Base-by-base conservation (phyloP, 1,139 yeast species). In the Hanseniaspora gamundiae region DNA sequence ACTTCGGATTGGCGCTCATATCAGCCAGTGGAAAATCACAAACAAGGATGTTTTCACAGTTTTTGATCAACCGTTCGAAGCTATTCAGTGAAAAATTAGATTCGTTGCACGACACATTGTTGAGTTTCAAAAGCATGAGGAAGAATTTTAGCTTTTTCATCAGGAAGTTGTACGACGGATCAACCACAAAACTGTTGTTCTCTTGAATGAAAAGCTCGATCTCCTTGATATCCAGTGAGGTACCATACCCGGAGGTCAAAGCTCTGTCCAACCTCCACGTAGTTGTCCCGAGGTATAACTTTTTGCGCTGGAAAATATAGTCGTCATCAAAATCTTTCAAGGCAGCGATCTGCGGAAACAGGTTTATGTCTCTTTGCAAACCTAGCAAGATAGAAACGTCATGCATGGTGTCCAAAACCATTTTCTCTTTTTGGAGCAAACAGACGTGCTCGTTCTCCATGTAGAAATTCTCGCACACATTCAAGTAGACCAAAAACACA, bases 371-470 rank as follows among this genome's bases (percentile, higher is more conserved):
- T 36, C 14, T 36, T 5, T 36, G 39, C 29, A 36, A 36, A 3
- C 39, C 39, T 24, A 36, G 22, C 13, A 36, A 36, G 2, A 11
- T 3, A 9, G 39, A 17, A 22, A 21, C n/a, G 10, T 36, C 39
- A 24, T 24, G 39, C 10, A 36, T 36, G 4, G 39, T 10, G 28
- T 24, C 22, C 27, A 22, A 36, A 21, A 36, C 28, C 28, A 36
- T 4, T 4, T n/a, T 21, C n/a, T 36, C 24, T 22, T 36, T 36
- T n/a, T 36, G 39, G 6, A 36, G 20, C 39, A 36, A 22, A 24
- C 39, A 36, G 11, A 36, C 28, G 28, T 36, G 20, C 14, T 36
- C 39, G 22, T 36, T 24, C 10, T 36, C 39, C n/a, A n/a, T n/a
- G 16, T 36, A 11, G 13, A 13, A 36, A 6, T 13, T 10, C 17